Percentiles rank a stretch among this genome's conserved stretches.
Evolutionary conservation across 2,329 filamentous ascomycete genomes (phyloP).

Genomic region (Sporothrix curviconia): DNA sequence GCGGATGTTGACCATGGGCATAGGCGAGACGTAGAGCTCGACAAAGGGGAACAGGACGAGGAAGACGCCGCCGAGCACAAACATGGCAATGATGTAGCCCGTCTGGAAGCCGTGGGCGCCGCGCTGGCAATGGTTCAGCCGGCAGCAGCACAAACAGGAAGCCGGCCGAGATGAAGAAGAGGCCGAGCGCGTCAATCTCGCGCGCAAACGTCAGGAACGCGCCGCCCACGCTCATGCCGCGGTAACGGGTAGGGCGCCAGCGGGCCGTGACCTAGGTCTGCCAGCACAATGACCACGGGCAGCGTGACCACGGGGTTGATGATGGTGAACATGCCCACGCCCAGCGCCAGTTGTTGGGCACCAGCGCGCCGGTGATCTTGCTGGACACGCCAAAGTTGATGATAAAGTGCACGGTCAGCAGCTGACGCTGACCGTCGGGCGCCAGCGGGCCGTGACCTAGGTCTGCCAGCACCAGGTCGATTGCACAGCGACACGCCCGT

Average conservation of each 20-base stretch:
- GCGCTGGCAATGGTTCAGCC: not conserved
- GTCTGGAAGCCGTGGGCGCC: not conserved
- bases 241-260: not conserved
- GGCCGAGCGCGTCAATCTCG: not conserved
- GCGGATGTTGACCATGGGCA: constrained; percentile 3
- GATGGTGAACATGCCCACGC: not conserved
- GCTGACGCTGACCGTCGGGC: not conserved
- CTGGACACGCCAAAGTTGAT: not conserved
- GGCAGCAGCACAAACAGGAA: not conserved
- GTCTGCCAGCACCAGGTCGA: not conserved
- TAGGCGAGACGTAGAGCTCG: not conserved
- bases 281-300: not conserved
- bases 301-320: not conserved
- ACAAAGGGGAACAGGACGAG: not conserved
- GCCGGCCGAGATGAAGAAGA: not conserved
- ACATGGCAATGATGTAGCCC: constrained; percentile 2
- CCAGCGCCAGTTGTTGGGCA: not conserved
- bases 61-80: constrained; percentile 1
- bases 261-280: not conserved
- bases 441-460: not conserved
- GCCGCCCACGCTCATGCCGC: not conserved
- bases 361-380: not conserved
- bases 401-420: too few relatives aligned
- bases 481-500: not conserved
- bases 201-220: not conserved